These are phyloP conservation scores for Acanthamoeba quina DNA, from an alignment of 208 protist genomes.

Conservation along the genomic window DNA sequence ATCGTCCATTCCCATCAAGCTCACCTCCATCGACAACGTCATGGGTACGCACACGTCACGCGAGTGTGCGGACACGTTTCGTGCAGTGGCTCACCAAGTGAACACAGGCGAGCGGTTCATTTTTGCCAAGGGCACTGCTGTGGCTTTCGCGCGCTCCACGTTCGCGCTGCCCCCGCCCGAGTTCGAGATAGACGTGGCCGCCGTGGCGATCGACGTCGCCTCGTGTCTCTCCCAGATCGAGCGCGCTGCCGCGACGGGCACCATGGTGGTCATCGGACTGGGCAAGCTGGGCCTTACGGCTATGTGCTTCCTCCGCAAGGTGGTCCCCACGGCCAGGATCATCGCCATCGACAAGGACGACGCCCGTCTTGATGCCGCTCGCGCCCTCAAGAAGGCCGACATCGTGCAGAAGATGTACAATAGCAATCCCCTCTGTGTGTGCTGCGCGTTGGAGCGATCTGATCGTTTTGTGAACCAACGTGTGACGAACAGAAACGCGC, in stretches of 20 bases:
- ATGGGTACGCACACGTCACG: background rate
- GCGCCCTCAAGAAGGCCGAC: slow-evolving; percentile 60
- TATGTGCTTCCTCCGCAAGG: slow-evolving; percentile 9
- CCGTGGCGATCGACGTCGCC: slow-evolving; percentile 24
- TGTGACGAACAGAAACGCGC: background rate
- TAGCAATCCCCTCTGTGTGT: background rate
- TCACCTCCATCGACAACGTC: slow-evolving; percentile 19
- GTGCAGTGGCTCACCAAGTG: too few relatives aligned
- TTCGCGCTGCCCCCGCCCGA: slow-evolving; percentile 8
- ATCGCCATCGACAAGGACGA: slow-evolving; percentile 45
- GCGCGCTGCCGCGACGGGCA: background rate
- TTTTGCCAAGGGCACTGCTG: background rate
- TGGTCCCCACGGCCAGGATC: background rate
- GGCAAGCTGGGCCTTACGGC: slow-evolving; percentile 59
- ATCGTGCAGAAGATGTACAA: slow-evolving; percentile 43
- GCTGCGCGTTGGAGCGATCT: background rate
- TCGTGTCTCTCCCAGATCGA: slow-evolving; percentile 6
- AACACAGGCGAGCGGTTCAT: slow-evolving; percentile 1
- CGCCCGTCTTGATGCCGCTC: background rate
- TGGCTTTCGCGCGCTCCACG: slow-evolving; percentile 40
- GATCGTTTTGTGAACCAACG: background rate
- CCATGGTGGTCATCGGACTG: background rate
- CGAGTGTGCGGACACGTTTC: too few relatives aligned
- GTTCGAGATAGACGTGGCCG: slow-evolving; percentile 50
- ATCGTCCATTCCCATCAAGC: slow-evolving; percentile 11